phyloP scores from a whole-genome alignment of 2,329 filamentous ascomycete genomes.

The Epichloe coenophiala region DNA sequence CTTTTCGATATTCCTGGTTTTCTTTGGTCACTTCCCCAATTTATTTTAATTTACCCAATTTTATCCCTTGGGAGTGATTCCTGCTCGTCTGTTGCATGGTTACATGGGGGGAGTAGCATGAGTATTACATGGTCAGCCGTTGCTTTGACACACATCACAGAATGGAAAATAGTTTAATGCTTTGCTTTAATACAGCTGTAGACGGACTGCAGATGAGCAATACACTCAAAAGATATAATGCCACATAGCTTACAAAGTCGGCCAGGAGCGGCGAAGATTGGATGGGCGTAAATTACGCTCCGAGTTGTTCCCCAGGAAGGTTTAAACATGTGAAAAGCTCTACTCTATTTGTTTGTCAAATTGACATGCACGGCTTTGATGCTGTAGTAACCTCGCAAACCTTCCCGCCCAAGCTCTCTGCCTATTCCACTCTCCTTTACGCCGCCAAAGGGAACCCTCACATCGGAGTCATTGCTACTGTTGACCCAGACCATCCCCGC shows the following conservation, averaged over 20 bases:
- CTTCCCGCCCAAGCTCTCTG: conserved; percentile 18
- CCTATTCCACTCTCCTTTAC: conserved; percentile 21
- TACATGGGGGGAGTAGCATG: neutral
- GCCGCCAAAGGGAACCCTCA: conserved; percentile 5
- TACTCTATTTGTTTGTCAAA: conserved; percentile 7
- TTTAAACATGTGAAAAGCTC: too few relatives aligned
- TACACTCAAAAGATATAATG: too few relatives aligned
- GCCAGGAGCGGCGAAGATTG: too few relatives aligned
- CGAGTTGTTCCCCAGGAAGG: too few relatives aligned
- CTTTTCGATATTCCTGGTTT: neutral
- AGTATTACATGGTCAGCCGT: neutral
- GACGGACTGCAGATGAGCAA: neutral
- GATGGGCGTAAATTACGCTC: too few relatives aligned
- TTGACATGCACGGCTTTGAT: conserved; percentile 19
- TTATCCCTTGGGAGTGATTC: neutral
- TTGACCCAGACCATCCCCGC: conserved; percentile 35
- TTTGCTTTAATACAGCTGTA: neutral
- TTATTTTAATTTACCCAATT: neutral
- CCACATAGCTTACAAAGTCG: too few relatives aligned
- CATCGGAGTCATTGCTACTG: conserved; percentile 19
- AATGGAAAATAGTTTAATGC: neutral
- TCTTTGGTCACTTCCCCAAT: neutral
- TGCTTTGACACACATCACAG: neutral
- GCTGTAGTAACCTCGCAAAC: conserved; percentile 15
- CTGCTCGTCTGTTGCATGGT: neutral